These are phyloP conservation scores for Kitagawia praeruptora DNA, from an alignment of 129 eudicot genomes.

Conservation along the genomic window DNA sequence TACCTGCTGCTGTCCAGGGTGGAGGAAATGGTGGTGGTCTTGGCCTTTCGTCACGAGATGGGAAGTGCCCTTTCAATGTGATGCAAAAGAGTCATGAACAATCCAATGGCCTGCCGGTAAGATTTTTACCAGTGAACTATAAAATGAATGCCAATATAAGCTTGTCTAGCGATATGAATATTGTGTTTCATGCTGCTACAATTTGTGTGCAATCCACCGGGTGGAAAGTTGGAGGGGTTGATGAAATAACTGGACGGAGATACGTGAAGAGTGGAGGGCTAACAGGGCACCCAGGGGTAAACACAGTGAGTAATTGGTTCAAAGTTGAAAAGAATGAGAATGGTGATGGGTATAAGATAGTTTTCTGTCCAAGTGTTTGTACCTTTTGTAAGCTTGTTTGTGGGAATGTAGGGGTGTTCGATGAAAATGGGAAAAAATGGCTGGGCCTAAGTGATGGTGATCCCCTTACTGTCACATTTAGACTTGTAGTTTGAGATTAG, in stretches of 20 bases:
- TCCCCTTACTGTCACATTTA: slow-evolving; percentile 46
- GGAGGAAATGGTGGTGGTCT: slow-evolving; percentile 48
- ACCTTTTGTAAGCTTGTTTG: slow-evolving; percentile 49
- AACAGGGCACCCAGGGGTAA: slow-evolving; percentile 51
- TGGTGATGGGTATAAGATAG: slow-evolving; percentile 52
- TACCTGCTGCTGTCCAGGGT: slow-evolving; percentile 24
- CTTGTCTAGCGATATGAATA: slow-evolving; percentile 49
- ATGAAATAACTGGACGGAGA: slow-evolving; percentile 29
- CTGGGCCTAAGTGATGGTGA: slow-evolving; percentile 48
- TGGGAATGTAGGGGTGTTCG: slow-evolving; percentile 60
- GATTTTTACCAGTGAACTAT: slow-evolving; percentile 37
- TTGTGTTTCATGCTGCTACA: slow-evolving; percentile 58
- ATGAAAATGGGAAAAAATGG: slow-evolving; percentile 57
- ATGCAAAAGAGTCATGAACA: slow-evolving; percentile 37
- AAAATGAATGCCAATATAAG: slow-evolving; percentile 23
- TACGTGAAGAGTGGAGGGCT: slow-evolving; percentile 55
- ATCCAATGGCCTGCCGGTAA: slow-evolving; percentile 45
- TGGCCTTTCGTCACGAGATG: slow-evolving; percentile 38
- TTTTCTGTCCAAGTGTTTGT: slow-evolving; percentile 73
- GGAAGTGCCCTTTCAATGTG: slow-evolving; percentile 57
- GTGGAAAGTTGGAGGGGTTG: slow-evolving; percentile 43
- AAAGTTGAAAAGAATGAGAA: slow-evolving; percentile 44
- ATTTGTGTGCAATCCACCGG: slow-evolving; percentile 62
- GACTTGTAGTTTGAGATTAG: neutral
- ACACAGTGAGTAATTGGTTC: slow-evolving; percentile 63